Conservation (phyloP, 306 rosid species). For the Cicer pinnatifidum region DNA sequence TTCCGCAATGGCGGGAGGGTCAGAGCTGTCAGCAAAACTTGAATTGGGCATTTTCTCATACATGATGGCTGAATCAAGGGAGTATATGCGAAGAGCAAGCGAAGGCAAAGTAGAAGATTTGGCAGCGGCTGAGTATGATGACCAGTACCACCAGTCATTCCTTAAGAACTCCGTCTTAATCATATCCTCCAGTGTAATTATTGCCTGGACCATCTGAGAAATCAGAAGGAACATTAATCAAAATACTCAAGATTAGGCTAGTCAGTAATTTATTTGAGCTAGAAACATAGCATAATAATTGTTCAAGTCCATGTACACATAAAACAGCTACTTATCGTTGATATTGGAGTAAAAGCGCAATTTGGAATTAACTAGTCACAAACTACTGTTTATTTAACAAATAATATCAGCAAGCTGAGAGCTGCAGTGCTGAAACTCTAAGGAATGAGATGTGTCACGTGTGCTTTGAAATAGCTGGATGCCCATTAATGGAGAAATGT, state of each 20-base stretch:
- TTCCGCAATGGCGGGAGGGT: constrained; percentile 57
- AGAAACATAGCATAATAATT: constrained; percentile 14
- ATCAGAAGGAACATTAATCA: constrained; percentile 39
- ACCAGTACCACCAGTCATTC: constrained; percentile 99
- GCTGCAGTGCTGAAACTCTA: constrained; percentile 35
- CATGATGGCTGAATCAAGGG: constrained; percentile 89
- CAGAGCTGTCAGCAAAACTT: constrained; percentile 60
- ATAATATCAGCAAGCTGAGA: constrained; percentile 16
- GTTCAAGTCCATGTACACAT: constrained; percentile 21
- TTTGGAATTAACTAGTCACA: constrained; percentile 3
- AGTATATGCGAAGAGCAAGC: constrained; percentile 85
- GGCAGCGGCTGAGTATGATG: constrained; percentile 94
- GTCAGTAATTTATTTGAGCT: constrained; percentile 17
- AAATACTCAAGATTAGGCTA: constrained; percentile 17
- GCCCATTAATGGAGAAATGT: constrained; percentile 24
- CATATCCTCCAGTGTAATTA: constrained; percentile 87
- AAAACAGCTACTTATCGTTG: constrained; percentile 26
- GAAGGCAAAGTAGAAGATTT: constrained; percentile 79
- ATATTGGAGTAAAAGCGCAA: constrained; percentile 15
- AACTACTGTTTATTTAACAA: not conserved
- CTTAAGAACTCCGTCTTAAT: constrained; percentile 80
- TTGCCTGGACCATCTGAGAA: constrained; percentile 92
- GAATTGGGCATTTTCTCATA: constrained; percentile 75
- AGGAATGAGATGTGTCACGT: constrained; percentile 4
- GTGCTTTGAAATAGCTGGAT: not conserved